A percentile compares a stretch with the other conserved stretches of the same genome.
These are phyloP conservation scores for Wickerhamomyces subpelliculosus DNA, from an alignment of 805 yeast genomes.

Conservation along the genomic window DNA sequence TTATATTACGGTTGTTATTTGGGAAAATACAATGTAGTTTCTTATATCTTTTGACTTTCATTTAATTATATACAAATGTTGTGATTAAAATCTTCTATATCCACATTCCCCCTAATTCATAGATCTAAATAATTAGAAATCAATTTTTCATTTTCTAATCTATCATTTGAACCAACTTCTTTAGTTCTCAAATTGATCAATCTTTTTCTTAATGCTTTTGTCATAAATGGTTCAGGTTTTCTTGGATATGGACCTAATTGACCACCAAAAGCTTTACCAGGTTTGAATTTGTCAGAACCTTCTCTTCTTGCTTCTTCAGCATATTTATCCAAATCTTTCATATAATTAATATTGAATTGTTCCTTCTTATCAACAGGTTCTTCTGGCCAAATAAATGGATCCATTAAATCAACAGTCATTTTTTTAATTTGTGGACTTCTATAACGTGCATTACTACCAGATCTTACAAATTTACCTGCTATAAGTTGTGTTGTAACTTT, in stretches of 20 bases:
- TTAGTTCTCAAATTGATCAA: conserved; percentile 36
- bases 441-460: conserved; percentile 58
- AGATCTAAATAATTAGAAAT: conserved; percentile 16
- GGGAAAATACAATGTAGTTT: too few species aligned
- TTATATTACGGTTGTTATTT: too few species aligned
- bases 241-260: conserved; percentile 47
- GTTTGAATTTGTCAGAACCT: conserved; percentile 67
- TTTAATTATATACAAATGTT: background rate
- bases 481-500: conserved; percentile 81
- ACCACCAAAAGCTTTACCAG: conserved; percentile 72
- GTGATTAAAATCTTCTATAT: background rate
- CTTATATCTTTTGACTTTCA: too few species aligned
- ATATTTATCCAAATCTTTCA: conserved; percentile 43
- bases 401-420: conserved; percentile 94
- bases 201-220: conserved; percentile 38
- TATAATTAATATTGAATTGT: conserved; percentile 33
- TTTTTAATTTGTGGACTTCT: conserved; percentile 80
- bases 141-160: conserved; percentile 15
- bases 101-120: too few species aligned
- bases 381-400: conserved; percentile 95
- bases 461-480: conserved; percentile 63
- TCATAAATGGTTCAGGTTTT: conserved; percentile 60
- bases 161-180: conserved; percentile 12
- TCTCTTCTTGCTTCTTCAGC: conserved; percentile 41
- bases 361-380: conserved; percentile 34